Evolutionary conservation across 2,329 filamentous ascomycete species (phyloP).

Genomic region (Aspergillus melleus): DNA sequence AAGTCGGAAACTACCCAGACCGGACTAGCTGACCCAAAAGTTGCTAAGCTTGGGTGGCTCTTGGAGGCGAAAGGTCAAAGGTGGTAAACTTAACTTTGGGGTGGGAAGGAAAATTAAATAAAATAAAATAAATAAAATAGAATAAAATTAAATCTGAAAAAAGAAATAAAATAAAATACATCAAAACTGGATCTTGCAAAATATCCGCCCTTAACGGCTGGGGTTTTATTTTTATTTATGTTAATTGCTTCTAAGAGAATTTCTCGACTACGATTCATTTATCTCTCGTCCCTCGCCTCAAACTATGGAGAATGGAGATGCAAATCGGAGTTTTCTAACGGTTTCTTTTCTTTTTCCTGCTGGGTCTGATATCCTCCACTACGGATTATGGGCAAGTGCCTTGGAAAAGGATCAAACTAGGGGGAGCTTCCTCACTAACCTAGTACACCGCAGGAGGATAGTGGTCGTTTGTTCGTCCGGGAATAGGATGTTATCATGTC

Average conservation of each 20-base stretch:
- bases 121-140: not conserved
- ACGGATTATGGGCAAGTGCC: not conserved
- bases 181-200: not conserved
- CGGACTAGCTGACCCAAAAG: constrained; percentile 14
- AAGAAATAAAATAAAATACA: not conserved
- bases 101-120: not conserved
- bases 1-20: constrained; percentile 13
- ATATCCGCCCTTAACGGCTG: constrained; percentile 1
- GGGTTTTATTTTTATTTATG: not conserved
- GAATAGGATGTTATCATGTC: not conserved
- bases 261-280: not conserved
- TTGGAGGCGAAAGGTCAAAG: constrained; percentile 4
- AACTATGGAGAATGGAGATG: not conserved
- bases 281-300: not conserved
- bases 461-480: not conserved
- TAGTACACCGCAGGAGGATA: not conserved
- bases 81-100: not conserved
- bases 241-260: not conserved
- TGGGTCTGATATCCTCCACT: not conserved
- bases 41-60: constrained; percentile 17
- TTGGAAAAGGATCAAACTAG: not conserved
- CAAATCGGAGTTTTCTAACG: constrained; percentile 1
- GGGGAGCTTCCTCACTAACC: not conserved
- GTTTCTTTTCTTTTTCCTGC: not conserved
- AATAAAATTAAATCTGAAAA: not conserved